A percentile compares a stretch with the other conserved stretches of the same genome.
Conservation (phyloP, 2,329 filamentous ascomycete species). For the Phyllosticta citribraziliensis region DNA sequence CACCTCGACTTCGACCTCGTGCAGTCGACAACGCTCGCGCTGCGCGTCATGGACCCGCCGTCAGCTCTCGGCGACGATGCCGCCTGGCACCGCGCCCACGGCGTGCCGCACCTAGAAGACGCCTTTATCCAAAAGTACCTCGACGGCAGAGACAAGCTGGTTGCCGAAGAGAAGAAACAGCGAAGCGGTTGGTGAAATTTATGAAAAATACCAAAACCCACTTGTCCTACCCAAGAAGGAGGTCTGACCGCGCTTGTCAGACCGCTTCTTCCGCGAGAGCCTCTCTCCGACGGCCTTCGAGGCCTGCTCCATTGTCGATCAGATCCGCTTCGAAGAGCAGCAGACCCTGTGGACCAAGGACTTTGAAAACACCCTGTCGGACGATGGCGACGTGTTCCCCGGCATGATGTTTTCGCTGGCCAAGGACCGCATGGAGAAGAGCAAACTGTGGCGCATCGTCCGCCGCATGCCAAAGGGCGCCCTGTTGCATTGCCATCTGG, state of each 20-base stretch:
- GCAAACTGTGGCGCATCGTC: slow-evolving; percentile 76
- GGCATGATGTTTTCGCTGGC: slow-evolving; percentile 91
- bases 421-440: slow-evolving; percentile 76
- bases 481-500: slow-evolving; percentile 76
- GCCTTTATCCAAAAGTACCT: slow-evolving; percentile 78
- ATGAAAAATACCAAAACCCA: neutral
- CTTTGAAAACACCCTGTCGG: slow-evolving; percentile 60
- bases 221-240: neutral
- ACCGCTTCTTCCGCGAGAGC: slow-evolving; percentile 59
- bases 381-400: slow-evolving; percentile 59
- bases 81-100: slow-evolving; percentile 32
- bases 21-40: neutral
- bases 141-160: slow-evolving; percentile 62
- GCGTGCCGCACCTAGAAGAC: slow-evolving; percentile 43
- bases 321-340: slow-evolving; percentile 70
- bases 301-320: slow-evolving; percentile 69
- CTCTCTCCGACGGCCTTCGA: slow-evolving; percentile 70
- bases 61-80: slow-evolving; percentile 19
- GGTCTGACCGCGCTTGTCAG: slow-evolving; percentile 33
- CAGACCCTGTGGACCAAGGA: slow-evolving; percentile 65
- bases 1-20: neutral
- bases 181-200: slow-evolving; percentile 56
- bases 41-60: slow-evolving; percentile 7
- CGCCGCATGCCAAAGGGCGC: slow-evolving; percentile 81
- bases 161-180: slow-evolving; percentile 70